Conservation (phyloP, 2,329 filamentous ascomycete genomes). For the Fusarium buxicola region DNA sequence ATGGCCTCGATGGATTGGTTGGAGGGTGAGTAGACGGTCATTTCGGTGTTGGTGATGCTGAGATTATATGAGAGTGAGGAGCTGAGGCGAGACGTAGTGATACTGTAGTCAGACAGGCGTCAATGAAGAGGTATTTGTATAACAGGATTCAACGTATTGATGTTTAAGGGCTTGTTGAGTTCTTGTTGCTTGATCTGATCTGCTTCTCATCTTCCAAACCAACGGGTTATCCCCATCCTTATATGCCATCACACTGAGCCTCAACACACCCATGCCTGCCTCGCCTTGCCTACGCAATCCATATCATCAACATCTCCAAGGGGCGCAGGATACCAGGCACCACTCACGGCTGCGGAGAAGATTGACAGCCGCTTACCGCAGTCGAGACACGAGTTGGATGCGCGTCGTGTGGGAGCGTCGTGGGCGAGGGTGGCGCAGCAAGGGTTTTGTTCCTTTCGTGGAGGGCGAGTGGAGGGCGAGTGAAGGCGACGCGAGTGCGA, state of each 20-base stretch:
- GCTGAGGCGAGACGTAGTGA: too few species aligned
- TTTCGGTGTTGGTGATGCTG: constrained; percentile 1
- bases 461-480: neutral
- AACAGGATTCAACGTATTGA: neutral
- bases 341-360: neutral
- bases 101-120: too few species aligned
- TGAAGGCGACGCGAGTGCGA: constrained; percentile 1
- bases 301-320: neutral
- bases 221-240: constrained; percentile 17
- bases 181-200: neutral
- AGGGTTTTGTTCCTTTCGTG: neutral
- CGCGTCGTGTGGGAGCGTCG: constrained; percentile 28
- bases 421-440: constrained; percentile 35
- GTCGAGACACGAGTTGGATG: neutral
- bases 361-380: constrained; percentile 7
- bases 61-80: neutral
- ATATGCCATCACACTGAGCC: constrained; percentile 24
- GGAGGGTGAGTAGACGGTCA: constrained; percentile 35
- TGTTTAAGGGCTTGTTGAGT: constrained; percentile 11
- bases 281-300: constrained; percentile 37
- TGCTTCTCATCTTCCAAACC: neutral
- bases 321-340: neutral
- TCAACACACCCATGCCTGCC: neutral
- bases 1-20: constrained; percentile 31
- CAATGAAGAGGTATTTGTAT: too few species aligned